Evolutionary conservation across 1,284 basidiomycete species (phyloP), one percentile per base, ranked within the genome.

Genomic region (Malassezia furfur): DNA sequence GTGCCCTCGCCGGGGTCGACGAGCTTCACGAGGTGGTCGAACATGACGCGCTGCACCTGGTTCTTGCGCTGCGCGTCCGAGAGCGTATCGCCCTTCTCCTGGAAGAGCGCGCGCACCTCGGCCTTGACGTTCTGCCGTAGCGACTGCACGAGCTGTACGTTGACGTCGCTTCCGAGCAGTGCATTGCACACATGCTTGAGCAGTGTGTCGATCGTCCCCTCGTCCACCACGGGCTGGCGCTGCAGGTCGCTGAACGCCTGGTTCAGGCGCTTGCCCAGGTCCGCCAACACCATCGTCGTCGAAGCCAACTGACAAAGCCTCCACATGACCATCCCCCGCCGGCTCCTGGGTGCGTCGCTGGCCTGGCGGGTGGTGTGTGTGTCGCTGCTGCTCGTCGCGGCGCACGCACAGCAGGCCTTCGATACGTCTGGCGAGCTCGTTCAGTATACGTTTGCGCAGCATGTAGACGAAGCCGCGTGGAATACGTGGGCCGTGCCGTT

Each of bases 101-200:
- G 68, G 48, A 74, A 65, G n/a, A 65, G 50, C 2, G 61, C 62
- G 87, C 91, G 19, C 82, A 80, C 78, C 88, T 93, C 74, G 6
- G 39, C 25, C 38, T 64, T 64, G 32, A 96, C 90, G 73, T 90
- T 89, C 63, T 86, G 84, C 62, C 91, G 82, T 54, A 96, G 77
- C 52, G 84, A 83, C 9, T 88, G 82, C 25, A 96, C 94, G 21
- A 98, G 83, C 75, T 91, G 93, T 68, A 99, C 93, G 73, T 98
- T 99, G 59, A 99, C 93, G 77, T 99, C 94, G 28, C 91, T 86
- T 77, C 96, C 91, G 50, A 98, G 82, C 45, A 99, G 79, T 2
- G 93, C 94, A 25, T 88, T 81, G 61, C 88, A 91, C 62, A 99
- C 88, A 77, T 93, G 88, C 78, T 96, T 98, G 63, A 99, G 83